These are phyloP conservation scores for Penicillium sp. DNA, from an alignment of 2,329 filamentous ascomycete species.

Conservation along the genomic window DNA sequence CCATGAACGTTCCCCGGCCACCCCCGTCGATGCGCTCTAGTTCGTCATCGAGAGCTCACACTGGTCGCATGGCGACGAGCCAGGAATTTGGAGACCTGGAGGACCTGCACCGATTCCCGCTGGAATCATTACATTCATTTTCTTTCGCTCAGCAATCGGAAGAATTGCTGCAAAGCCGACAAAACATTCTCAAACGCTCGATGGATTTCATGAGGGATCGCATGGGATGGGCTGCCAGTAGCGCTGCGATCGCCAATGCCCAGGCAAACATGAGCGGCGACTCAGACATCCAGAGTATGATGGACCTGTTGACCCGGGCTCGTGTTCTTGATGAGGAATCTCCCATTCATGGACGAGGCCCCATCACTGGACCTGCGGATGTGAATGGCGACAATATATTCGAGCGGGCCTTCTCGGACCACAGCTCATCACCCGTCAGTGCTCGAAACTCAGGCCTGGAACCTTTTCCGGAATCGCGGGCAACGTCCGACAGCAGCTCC, in stretches of 20 bases:
- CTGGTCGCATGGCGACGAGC: conserved; percentile 58
- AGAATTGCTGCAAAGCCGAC: conserved; percentile 84
- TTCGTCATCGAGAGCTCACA: conserved; percentile 55
- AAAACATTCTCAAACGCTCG: conserved; percentile 88
- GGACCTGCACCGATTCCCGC: conserved; percentile 88
- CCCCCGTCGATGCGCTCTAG: conserved; percentile 69
- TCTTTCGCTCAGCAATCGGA: conserved; percentile 96
- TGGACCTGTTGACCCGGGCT: conserved; percentile 80
- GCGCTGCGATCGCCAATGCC: conserved; percentile 74
- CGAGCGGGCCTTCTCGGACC: conserved; percentile 71
- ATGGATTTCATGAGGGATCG: conserved; percentile 96
- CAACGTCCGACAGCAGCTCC: conserved; percentile 22
- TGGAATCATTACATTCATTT: conserved; percentile 95
- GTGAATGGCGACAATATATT: conserved; percentile 77
- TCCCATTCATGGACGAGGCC: conserved; percentile 55
- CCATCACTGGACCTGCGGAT: conserved; percentile 77
- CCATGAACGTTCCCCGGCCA: conserved; percentile 61
- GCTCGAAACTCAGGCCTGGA: conserved; percentile 23
- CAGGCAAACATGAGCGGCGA: conserved; percentile 82
- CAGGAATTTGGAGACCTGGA: conserved; percentile 73
- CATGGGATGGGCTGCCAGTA: conserved; percentile 74
- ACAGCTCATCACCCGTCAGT: conserved; percentile 19
- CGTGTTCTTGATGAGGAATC: conserved; percentile 67
- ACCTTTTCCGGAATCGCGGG: conserved; percentile 14
- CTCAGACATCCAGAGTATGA: conserved; percentile 82